Evolutionary conservation across 805 yeast species (phyloP), one percentile per base, ranked within the genome.

Genomic region (Komagataella pseudopastoris): DNA sequence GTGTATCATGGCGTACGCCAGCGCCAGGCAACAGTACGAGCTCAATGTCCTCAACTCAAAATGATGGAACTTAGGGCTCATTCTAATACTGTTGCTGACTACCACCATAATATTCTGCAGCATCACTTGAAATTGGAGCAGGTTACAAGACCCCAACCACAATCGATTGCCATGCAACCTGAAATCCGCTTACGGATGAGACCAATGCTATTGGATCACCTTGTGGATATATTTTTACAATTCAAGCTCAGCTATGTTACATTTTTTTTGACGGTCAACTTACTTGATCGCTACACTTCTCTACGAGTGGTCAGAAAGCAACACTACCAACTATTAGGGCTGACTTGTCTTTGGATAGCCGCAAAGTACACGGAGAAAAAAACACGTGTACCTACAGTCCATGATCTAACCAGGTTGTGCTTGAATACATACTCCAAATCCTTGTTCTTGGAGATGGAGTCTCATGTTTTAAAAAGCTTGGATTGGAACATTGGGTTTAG

Each of bases 371-470:
- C 62, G 58, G 82, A 78, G 59, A 69, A 74, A 55, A 78, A 78
- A 65, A 76, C 76, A 56, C 79, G 79, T 60, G 76, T 81, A 45
- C 83, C 84, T 6, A 67, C 75, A 18, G 64, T 80, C 51, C 70
- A 71, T 50, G 76, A 74, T 55, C 66, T 81, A 50, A 69, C 76
- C 58, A 75, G 74, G 52, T 70, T 78, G 63, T 79, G 84, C 63
- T 78, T 81, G 63, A 71, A 76, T 56, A 76, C 77, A 60, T 80
- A 78, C 63, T 71, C 77, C 50, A 75, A 72, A 56, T 71, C 73
- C 55, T 68, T 77, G 54, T 79, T 85, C 60, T 67, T 80, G 53
- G 81, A 80, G 59, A 80, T 83, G 80, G 95, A 85, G 62, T 72
- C 80, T 53, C 83, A 81, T 58, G 72, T 85, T 46, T 68, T 85